Conservation (phyloP, 352 stramenopile species). For the Phytophthora colocasiae region DNA sequence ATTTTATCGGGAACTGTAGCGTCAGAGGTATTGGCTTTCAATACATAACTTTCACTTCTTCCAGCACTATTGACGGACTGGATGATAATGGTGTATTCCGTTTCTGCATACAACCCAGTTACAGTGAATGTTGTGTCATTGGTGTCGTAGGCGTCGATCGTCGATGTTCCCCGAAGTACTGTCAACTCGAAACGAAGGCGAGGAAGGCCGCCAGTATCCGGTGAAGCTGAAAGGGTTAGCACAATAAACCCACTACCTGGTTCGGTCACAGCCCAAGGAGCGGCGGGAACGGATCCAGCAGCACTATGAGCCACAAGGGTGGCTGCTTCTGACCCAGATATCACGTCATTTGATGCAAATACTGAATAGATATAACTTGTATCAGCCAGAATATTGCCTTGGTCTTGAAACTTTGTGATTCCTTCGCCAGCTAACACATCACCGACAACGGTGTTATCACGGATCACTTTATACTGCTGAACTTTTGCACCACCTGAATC, state of each 20-base stretch:
- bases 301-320: conserved; percentile 30
- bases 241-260: conserved; percentile 39
- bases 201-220: conserved; percentile 44
- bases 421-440: conserved; percentile 3
- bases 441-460: conserved; percentile 35
- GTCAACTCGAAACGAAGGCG: conserved; percentile 31
- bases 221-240: conserved; percentile 26
- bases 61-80: conserved; percentile 41
- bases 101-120: conserved; percentile 41
- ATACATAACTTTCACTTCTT: conserved; percentile 8
- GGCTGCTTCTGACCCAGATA: conserved; percentile 1
- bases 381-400: conserved; percentile 29
- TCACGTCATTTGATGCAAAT: conserved; percentile 38
- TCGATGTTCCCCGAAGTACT: conserved; percentile 7
- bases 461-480: conserved; percentile 48
- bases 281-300: conserved; percentile 17
- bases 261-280: conserved; percentile 21
- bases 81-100: conserved; percentile 38
- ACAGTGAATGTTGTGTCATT: conserved; percentile 19
- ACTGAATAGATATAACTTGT: conserved; percentile 54
- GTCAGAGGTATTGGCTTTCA: conserved; percentile 26
- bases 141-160: conserved; percentile 34
- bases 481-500: conserved; percentile 49
- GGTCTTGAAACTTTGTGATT: conserved; percentile 37
- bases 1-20: conserved; percentile 39